Evolutionary conservation across 2,329 filamentous ascomycete genomes (phyloP).

Genomic region (Diplodia intermedia): DNA sequence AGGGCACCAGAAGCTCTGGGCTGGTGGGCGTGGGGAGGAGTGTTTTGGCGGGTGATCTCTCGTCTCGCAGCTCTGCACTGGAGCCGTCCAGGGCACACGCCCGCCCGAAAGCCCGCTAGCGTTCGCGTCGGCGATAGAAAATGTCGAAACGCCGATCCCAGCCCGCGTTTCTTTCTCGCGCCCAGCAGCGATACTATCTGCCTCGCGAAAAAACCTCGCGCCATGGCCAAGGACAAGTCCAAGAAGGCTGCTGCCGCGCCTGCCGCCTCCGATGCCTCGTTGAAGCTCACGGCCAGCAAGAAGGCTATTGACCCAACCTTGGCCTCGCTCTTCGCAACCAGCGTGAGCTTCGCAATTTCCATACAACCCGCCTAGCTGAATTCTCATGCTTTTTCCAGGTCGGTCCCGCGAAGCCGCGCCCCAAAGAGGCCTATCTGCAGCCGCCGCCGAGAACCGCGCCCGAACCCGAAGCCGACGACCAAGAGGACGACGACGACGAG

Average conservation of each 20-base stretch:
- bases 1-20: slow-evolving; percentile 19
- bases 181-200: background rate
- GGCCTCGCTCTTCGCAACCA: slow-evolving; percentile 57
- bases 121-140: slow-evolving; percentile 21
- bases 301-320: slow-evolving; percentile 53
- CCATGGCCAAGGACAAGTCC: slow-evolving; percentile 45
- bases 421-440: slow-evolving; percentile 49
- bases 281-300: slow-evolving; percentile 42
- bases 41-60: slow-evolving; percentile 21
- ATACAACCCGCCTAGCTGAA: background rate
- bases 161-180: slow-evolving; percentile 23
- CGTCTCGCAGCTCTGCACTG: slow-evolving; percentile 30
- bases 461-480: slow-evolving; percentile 58
- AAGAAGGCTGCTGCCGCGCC: slow-evolving; percentile 14
- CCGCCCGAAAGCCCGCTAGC: slow-evolving; percentile 25
- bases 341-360: slow-evolving; percentile 41
- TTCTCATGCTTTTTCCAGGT: slow-evolving; percentile 38
- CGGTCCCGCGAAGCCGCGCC: slow-evolving; percentile 48
- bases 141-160: slow-evolving; percentile 30
- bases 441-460: slow-evolving; percentile 37
- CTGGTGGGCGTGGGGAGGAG: slow-evolving; percentile 8
- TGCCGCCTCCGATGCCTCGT: slow-evolving; percentile 8
- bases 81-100: slow-evolving; percentile 24
- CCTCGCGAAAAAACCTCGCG: background rate
- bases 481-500: slow-evolving; percentile 55